Evolutionary conservation across 495 filamentous ascomycete genomes (phyloP).

Genomic region (Aspergillus baeticus): DNA sequence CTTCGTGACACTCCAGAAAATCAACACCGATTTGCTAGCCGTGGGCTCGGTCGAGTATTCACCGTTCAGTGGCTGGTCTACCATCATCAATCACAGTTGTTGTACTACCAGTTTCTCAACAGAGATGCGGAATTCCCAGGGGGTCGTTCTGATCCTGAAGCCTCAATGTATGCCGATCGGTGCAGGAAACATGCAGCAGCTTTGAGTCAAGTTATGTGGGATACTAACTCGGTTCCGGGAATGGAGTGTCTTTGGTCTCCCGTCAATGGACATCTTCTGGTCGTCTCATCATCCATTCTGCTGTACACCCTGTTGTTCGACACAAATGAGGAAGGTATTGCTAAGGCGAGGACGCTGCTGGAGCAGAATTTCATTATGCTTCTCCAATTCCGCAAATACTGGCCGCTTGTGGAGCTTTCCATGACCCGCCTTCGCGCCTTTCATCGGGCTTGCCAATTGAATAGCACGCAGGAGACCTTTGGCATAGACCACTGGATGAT

Average conservation of each 20-base stretch:
- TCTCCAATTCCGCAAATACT: conserved; percentile 6
- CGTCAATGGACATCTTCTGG: conserved; percentile 9
- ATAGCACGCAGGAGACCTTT: conserved; percentile 8
- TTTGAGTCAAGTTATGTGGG: conserved; percentile 9
- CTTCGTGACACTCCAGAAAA: conserved; percentile 5
- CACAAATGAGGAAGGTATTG: not conserved
- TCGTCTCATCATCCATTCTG: conserved; percentile 1
- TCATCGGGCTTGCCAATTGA: conserved; percentile 11
- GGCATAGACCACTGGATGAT: conserved; percentile 9
- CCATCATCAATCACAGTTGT: conserved; percentile 8
- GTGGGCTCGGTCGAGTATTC: conserved; percentile 5
- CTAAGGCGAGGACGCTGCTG: not conserved
- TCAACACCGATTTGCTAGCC: not conserved
- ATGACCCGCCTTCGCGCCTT: conserved; percentile 9
- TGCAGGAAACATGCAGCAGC: conserved; percentile 4
- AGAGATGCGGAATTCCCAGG: not conserved
- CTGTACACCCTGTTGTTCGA: conserved; percentile 6
- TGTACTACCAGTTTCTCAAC: conserved; percentile 8
- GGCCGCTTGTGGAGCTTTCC: conserved; percentile 11
- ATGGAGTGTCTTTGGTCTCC: conserved; percentile 10
- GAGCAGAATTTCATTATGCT: conserved; percentile 13
- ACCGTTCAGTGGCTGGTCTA: conserved; percentile 1
- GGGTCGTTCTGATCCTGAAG: not conserved
- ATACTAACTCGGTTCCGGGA: conserved; percentile 2
- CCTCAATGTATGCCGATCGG: conserved; percentile 2